Evolutionary conservation across 306 rosid genomes (phyloP), one percentile per base, ranked within the genome.

Genomic region (Pachyrhizus erosus): DNA sequence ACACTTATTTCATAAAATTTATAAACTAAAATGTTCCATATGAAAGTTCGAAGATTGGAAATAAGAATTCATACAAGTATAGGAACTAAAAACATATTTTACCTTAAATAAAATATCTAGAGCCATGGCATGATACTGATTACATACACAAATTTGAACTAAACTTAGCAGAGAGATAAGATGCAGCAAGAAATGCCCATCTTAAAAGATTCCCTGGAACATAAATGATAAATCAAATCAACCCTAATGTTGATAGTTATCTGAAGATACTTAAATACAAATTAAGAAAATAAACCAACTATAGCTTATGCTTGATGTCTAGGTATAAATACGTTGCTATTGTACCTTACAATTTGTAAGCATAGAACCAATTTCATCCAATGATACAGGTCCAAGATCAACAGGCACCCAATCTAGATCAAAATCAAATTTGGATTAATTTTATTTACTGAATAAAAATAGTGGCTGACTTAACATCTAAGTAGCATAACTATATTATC

Each of bases 371-470:
- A 96, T 84, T 84, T 91, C 95, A 23, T 87, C 86, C 83, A 90
- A 80, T 46, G 99, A 90, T 64, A 14, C 66, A 58, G 97, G 97
- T 71, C 98, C 98, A 82, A 91, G 88, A 84, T 95, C 98, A 46
- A 89, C 82, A 80, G 98, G 98, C 55, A 80, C 80, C 98, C 98
- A 95, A 54, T 90, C 97, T 95, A 82, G 73, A 82, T 76, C 76
- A 69, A 48, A 83, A 70, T 78, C 29, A 45, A 20, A 49, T 64
- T 71, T 40, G 43, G 10, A 55, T 75, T 13, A 82, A 57, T 24
- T 74, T 84, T 78, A 48, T 62, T 60, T 54, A 21, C 70, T 18
- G 52, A 82, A 61, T 18, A 64, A 43, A 65, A 73, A 65, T 27
- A 69, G 49, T 29, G 4, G 27, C 76, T 31, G 83, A 73, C n/a